phyloP scores from a whole-genome alignment of 1,139 yeast genomes.

The Yamadazyma triangularis region DNA sequence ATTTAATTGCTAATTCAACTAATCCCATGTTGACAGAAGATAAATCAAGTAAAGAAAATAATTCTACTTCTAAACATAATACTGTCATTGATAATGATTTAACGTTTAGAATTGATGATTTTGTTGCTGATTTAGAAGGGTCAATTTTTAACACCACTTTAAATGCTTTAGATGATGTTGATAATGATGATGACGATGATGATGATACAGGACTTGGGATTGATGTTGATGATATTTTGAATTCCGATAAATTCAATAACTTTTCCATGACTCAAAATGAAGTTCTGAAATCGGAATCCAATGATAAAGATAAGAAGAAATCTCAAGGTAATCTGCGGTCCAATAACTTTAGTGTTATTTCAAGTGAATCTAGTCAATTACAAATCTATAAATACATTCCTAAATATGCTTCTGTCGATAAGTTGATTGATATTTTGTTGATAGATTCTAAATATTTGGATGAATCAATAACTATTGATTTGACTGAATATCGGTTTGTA shows the following conservation, averaged over 20 bases:
- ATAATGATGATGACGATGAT: constrained; percentile 25
- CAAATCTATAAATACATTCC: constrained; percentile 30
- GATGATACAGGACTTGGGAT: constrained; percentile 42
- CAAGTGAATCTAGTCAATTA: constrained; percentile 14
- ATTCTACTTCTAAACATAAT: constrained; percentile 16
- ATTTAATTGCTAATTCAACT: constrained; percentile 14
- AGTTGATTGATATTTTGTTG: constrained; percentile 37
- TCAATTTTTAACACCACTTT: constrained; percentile 10
- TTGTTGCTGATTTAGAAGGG: constrained; percentile 27
- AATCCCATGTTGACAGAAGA: not conserved
- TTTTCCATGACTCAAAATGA: constrained; percentile 16
- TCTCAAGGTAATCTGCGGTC: constrained; percentile 2
- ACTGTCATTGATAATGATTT: constrained; percentile 31
- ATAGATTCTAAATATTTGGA: constrained; percentile 38
- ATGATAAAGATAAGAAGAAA: not conserved
- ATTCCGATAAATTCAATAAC: constrained; percentile 38
- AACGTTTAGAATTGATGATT: constrained; percentile 37
- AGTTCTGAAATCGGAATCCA: not conserved
- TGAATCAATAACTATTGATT: constrained; percentile 34
- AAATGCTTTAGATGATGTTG: constrained; percentile 18
- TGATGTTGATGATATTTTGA: constrained; percentile 43
- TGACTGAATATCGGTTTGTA: constrained; percentile 41
- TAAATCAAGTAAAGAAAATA: not conserved
- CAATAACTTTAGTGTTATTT: constrained; percentile 10
- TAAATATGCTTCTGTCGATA: constrained; percentile 37